A percentile compares a stretch with the other conserved stretches of the same genome.
phyloP scores from a whole-genome alignment of 2,329 filamentous ascomycete species.

The Cercospora berteroae region DNA sequence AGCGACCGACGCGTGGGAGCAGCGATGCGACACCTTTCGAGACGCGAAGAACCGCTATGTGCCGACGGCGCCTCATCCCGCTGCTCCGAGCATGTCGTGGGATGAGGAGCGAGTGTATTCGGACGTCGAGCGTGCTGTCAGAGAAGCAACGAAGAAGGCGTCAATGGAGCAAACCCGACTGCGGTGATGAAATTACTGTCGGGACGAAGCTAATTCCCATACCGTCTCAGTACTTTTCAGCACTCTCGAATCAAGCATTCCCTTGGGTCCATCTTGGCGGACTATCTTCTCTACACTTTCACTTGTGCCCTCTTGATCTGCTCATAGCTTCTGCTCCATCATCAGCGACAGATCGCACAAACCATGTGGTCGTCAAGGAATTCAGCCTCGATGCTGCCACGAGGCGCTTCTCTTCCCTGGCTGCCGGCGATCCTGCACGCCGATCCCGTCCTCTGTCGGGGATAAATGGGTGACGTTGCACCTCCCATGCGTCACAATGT shows the following conservation, averaged over 20 bases:
- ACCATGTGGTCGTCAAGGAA: neutral
- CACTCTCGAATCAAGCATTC: neutral
- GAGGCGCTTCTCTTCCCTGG: neutral
- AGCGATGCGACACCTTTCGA: slow-evolving; percentile 4
- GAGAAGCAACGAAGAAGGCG: slow-evolving; percentile 36
- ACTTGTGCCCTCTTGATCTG: neutral
- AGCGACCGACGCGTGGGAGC: neutral
- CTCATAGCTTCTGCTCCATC: neutral
- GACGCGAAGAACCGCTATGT: slow-evolving; percentile 7
- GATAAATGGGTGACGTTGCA: neutral
- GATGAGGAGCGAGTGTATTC: slow-evolving; percentile 13
- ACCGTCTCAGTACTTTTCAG: neutral
- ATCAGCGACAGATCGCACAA: neutral
- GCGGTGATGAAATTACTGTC: neutral
- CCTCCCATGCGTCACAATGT: neutral
- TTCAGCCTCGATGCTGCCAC: neutral
- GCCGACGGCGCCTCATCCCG: neutral
- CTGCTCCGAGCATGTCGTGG: neutral
- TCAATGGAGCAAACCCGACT: neutral
- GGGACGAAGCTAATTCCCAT: neutral
- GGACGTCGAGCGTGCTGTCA: slow-evolving; percentile 44
- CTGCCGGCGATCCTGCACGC: neutral
- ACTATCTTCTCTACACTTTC: neutral
- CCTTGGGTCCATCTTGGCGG: neutral
- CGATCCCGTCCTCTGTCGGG: neutral